Evolutionary conservation across 139 green algal species (phyloP), one percentile per base, ranked within the genome.

Genomic region (Chlorella sp.): DNA sequence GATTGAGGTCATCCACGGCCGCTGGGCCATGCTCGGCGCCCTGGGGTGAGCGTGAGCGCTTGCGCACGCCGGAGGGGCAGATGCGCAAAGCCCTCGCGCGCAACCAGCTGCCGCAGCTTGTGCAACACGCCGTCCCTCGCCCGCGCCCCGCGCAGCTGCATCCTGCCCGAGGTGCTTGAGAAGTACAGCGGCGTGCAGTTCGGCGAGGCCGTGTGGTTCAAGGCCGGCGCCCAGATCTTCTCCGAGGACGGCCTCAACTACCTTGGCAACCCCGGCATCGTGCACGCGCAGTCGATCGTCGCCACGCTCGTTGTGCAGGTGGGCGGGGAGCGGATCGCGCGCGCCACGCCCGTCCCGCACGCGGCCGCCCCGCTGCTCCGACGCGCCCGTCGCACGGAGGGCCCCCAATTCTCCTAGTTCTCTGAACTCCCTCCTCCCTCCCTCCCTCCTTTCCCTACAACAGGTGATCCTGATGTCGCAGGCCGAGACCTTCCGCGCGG

Each of bases 281-380:
- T 98, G 74, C 95, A 99, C 82, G 95, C 96, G 42, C 91, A 98
- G 91, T 92, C 81, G 87, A 97, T 98, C 81, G 77, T 98, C 33
- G 95, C 93, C 73, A 98, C 90, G 74, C 84, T 97, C 56, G 91
- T 84, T 55, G 77, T 76, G 82, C 95, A 98, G 94, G 94, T 97
- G 73, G 73, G 80, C 69, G 14, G 46, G 46, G 17, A 17, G 17
- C n/a, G n/a, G n/a, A n/a, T n/a, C n/a, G n/a, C n/a, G n/a, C n/a
- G n/a, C n/a, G n/a, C n/a, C n/a, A n/a, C n/a, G n/a, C n/a, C n/a
- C n/a, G n/a, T n/a, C n/a, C n/a, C n/a, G n/a, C n/a, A n/a, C n/a
- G n/a, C n/a, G n/a, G n/a, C n/a, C n/a, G n/a, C n/a, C n/a, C n/a
- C n/a, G n/a, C n/a, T n/a, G n/a, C n/a, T n/a, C n/a, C n/a, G n/a